Evolutionary conservation across 441 rosid genomes (phyloP).

Genomic region (Erodium trifolium): DNA sequence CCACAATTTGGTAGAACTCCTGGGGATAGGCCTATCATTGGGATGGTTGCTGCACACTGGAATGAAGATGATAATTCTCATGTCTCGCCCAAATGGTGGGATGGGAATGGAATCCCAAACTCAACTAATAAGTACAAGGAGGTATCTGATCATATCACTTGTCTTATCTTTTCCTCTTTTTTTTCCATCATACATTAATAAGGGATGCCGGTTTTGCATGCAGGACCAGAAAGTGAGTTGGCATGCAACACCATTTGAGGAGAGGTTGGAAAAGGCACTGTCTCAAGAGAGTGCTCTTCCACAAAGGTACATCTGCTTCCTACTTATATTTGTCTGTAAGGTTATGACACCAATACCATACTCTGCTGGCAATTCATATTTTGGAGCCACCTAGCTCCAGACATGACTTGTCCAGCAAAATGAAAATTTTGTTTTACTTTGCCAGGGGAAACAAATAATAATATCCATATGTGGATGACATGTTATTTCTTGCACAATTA

Average conservation of each 20-base stretch:
- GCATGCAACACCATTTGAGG: conserved; percentile 98
- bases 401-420: too few relatives aligned
- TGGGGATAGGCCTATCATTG: conserved; percentile 75
- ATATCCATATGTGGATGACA: background rate
- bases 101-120: conserved; percentile 96
- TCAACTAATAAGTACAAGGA: conserved; percentile 92
- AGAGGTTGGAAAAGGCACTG: conserved; percentile 89
- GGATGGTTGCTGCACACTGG: conserved; percentile 87
- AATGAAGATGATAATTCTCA: conserved; percentile 45
- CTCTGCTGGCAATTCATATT: background rate
- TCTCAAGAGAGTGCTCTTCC: conserved; percentile 53
- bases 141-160: conserved; percentile 30
- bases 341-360: conserved; percentile 3
- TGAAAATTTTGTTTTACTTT: background rate
- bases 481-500: background rate
- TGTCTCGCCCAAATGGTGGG: conserved; percentile 75
- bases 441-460: background rate
- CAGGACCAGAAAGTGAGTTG: conserved; percentile 97
- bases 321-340: background rate
- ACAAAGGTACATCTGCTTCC: conserved; percentile 37
- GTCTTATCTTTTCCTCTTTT: background rate
- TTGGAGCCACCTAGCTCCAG: too few relatives aligned
- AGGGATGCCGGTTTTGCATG: conserved; percentile 17
- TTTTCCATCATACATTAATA: conserved; percentile 5
- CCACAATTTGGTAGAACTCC: conserved; percentile 41